Percentiles rank a stretch among this genome's conserved stretches.
Evolutionary conservation across 495 filamentous ascomycete genomes (phyloP).

Genomic region (Penicillium desertorum): DNA sequence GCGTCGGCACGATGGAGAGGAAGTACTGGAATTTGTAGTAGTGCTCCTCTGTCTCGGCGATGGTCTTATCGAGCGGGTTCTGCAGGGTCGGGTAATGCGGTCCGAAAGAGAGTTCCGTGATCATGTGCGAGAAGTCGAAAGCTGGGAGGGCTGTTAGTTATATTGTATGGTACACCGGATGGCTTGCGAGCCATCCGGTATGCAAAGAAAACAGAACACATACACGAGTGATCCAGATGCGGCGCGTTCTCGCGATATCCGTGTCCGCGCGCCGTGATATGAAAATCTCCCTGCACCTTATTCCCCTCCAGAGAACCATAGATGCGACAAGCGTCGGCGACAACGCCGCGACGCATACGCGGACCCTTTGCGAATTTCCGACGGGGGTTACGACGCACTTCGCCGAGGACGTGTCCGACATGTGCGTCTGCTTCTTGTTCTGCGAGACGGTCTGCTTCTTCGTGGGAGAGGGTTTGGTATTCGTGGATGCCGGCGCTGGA

Average conservation of each 20-base stretch:
- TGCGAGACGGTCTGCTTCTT: slow-evolving; percentile 40
- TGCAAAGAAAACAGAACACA: no score
- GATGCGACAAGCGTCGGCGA: slow-evolving; percentile 71
- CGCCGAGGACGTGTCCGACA: slow-evolving; percentile 52
- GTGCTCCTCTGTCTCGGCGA: slow-evolving; percentile 68
- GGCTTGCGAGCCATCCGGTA: no score
- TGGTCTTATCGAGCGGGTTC: slow-evolving; percentile 92
- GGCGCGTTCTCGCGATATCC: slow-evolving; percentile 77
- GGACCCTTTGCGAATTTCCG: slow-evolving; percentile 71
- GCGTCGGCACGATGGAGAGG: slow-evolving; percentile 93
- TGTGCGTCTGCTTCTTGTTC: slow-evolving; percentile 54
- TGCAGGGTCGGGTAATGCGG: slow-evolving; percentile 89
- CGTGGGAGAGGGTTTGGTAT: slow-evolving; percentile 52
- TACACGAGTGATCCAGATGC: slow-evolving; percentile 84
- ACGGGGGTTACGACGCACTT: slow-evolving; percentile 38
- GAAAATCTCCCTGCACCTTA: slow-evolving; percentile 97
- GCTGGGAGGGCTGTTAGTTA: slow-evolving; percentile 41
- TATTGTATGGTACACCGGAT: background rate
- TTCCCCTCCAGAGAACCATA: slow-evolving; percentile 89
- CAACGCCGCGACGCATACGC: slow-evolving; percentile 54
- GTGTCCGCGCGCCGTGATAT: slow-evolving; percentile 94
- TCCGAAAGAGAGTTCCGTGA: slow-evolving; percentile 95
- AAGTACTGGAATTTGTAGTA: slow-evolving; percentile 99
- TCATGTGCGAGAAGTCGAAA: slow-evolving; percentile 98
- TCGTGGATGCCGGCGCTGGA: slow-evolving; percentile 54